These are phyloP conservation scores for Salicornia ramosissima DNA, from an alignment of 148 eudicot genomes.

Conservation along the genomic window DNA sequence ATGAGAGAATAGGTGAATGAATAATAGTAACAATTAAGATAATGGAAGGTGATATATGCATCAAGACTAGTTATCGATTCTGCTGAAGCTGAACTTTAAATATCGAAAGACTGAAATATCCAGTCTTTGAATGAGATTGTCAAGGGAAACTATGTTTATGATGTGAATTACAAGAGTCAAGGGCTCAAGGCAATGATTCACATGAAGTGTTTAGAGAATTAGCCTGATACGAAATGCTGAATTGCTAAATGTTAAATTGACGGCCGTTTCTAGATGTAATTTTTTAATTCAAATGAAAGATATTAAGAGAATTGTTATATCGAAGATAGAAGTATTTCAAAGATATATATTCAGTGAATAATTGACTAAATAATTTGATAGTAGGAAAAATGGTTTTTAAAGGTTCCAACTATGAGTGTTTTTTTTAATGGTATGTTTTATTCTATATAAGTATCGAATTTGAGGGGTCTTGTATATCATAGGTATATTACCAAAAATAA, in stretches of 20 bases:
- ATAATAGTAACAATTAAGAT: background rate
- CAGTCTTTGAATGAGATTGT: background rate
- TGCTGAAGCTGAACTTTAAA: background rate
- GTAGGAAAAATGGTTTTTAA: too few species aligned
- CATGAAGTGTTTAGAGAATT: background rate
- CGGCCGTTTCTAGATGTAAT: background rate
- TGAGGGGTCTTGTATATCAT: too few species aligned
- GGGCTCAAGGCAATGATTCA: background rate
- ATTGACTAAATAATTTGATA: too few species aligned
- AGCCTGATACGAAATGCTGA: background rate
- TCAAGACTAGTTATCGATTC: background rate
- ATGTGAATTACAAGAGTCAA: background rate
- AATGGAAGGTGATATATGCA: background rate
- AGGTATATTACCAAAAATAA: too few species aligned
- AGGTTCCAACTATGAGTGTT: too few species aligned
- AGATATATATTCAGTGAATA: too few species aligned
- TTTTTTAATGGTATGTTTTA: too few species aligned
- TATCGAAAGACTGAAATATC: background rate
- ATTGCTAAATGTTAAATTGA: too few species aligned
- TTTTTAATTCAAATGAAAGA: background rate
- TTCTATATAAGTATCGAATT: too few species aligned
- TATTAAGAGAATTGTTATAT: background rate
- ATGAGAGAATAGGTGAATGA: background rate
- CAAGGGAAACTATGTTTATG: background rate
- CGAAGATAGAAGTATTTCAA: background rate